A percentile compares a stretch with the other conserved stretches of the same genome.
Conservation (phyloP, 345 rosid genomes). For the Mangifera indica region DNA sequence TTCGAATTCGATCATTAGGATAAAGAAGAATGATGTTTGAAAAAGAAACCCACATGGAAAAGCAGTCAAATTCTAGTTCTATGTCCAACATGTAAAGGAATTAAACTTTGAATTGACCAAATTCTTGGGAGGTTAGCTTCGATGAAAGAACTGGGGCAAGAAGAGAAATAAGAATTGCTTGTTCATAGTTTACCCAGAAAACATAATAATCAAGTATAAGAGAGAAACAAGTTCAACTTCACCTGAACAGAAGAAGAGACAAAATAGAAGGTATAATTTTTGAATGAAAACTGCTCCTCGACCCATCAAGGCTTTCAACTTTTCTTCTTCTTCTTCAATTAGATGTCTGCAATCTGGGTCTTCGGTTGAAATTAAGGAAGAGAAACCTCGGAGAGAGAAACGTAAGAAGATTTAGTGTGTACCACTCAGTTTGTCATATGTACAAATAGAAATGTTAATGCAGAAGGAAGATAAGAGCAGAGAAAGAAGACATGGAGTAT, state of each 20-base stretch:
- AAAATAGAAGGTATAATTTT: conserved; percentile 17
- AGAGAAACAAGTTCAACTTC: conserved; percentile 7
- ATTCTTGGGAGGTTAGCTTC: not conserved
- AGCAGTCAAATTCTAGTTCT: conserved; percentile 19
- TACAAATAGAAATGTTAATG: not conserved
- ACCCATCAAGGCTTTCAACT: conserved; percentile 22
- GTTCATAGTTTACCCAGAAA: not conserved
- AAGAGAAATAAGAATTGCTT: not conserved
- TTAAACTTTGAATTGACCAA: conserved; percentile 15
- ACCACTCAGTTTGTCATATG: conserved; percentile 4
- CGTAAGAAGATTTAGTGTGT: conserved; percentile 11
- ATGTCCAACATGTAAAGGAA: conserved; percentile 20
- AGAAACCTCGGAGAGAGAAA: not conserved
- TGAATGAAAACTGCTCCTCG: conserved; percentile 13
- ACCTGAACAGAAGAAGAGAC: conserved; percentile 39
- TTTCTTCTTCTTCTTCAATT: conserved; percentile 13
- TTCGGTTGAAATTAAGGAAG: not conserved
- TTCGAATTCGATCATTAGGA: not conserved
- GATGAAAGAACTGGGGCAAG: not conserved
- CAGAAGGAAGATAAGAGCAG: conserved; percentile 9
- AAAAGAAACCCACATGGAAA: conserved; percentile 32
- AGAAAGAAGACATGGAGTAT: conserved; percentile 17
- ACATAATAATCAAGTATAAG: not conserved
- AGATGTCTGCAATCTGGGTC: not conserved
- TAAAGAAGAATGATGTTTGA: conserved; percentile 18